Conservation (phyloP, 2,329 filamentous ascomycete species). For the Pseudogymnoascus sp. region DNA sequence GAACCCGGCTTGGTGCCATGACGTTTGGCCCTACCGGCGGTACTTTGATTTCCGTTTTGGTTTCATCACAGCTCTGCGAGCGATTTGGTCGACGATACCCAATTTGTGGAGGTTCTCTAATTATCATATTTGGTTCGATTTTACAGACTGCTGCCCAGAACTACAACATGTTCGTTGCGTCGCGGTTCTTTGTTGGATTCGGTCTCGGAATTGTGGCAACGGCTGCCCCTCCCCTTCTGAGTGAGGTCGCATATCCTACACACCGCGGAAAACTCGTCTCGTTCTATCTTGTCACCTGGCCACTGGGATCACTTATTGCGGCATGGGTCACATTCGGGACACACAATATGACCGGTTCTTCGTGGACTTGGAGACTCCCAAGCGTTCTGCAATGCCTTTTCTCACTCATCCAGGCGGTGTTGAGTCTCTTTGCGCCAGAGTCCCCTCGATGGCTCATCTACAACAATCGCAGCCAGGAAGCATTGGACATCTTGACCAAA, state of each 20-base stretch:
- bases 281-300: constrained; percentile 15
- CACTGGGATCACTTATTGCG: constrained; percentile 18
- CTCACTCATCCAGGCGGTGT: constrained; percentile 10
- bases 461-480: constrained; percentile 29
- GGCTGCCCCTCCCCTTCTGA: constrained; percentile 15
- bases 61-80: constrained; percentile 24
- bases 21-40: constrained; percentile 34
- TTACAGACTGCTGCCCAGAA: constrained; percentile 24
- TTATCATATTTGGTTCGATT: constrained; percentile 26
- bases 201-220: constrained; percentile 15
- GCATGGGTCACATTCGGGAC: constrained; percentile 20
- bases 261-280: constrained; percentile 11
- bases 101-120: constrained; percentile 23
- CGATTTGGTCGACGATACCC: constrained; percentile 23
- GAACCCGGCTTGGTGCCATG: constrained; percentile 32
- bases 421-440: constrained; percentile 27
- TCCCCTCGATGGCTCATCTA: constrained; percentile 32
- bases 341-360: constrained; percentile 12
- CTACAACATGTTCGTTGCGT: constrained; percentile 17
- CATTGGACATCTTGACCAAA: constrained; percentile 34
- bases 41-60: constrained; percentile 28
- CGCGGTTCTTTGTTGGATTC: constrained; percentile 18
- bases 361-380: constrained; percentile 37
- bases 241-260: constrained; percentile 15
- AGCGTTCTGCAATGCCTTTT: constrained; percentile 32